These are phyloP conservation scores for Suhomyces vadensis DNA, from an alignment of 805 yeast species.

Conservation along the genomic window DNA sequence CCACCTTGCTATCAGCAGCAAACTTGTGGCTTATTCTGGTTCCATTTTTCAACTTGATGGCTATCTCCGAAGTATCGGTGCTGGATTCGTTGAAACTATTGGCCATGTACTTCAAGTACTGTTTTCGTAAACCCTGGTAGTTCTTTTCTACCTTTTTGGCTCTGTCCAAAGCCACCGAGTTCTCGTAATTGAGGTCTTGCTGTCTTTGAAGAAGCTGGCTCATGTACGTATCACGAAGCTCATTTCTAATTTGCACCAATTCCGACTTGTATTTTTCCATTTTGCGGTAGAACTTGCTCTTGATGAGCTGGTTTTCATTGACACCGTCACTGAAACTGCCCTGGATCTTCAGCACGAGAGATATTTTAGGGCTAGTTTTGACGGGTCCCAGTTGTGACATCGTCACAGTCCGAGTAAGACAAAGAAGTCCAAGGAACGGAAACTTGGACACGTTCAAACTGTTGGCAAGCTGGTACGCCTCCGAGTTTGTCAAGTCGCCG, in stretches of 20 bases:
- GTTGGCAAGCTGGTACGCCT: conserved; percentile 80
- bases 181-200: conserved; percentile 78
- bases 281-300: conserved; percentile 43
- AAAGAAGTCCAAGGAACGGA: conserved; percentile 81
- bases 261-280: conserved; percentile 61
- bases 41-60: conserved; percentile 67
- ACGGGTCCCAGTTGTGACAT: conserved; percentile 59
- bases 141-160: conserved; percentile 40
- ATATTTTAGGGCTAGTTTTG: conserved; percentile 55
- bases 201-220: conserved; percentile 60
- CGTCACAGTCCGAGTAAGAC: conserved; percentile 58
- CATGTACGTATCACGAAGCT: conserved; percentile 59
- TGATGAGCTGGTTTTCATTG: conserved; percentile 31
- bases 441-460: conserved; percentile 67
- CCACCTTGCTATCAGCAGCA: conserved; percentile 30
- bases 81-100: conserved; percentile 26
- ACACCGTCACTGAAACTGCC: conserved; percentile 53
- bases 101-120: conserved; percentile 34
- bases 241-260: conserved; percentile 59
- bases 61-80: conserved; percentile 54
- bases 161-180: conserved; percentile 68
- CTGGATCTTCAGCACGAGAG: conserved; percentile 62
- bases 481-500: conserved; percentile 78
- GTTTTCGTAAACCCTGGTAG: conserved; percentile 35
- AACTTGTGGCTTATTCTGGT: conserved; percentile 47